Evolutionary conservation across 164 flowering plant genomes (phyloP), one percentile per base, ranked within the genome.

Genomic region (Liquidambar formosana): DNA sequence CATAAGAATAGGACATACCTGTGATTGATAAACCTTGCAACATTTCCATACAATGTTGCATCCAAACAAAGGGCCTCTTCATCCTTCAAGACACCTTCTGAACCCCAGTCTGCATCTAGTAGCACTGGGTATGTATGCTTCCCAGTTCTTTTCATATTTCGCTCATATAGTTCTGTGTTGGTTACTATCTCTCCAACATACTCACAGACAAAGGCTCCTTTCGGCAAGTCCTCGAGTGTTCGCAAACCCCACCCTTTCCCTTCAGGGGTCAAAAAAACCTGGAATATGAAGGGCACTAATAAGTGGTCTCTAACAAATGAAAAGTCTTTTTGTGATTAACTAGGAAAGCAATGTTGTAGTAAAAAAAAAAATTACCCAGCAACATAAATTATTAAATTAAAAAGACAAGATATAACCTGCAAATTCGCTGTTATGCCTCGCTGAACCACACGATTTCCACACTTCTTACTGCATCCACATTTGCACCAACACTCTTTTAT

Each of bases 171-270:
- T 73, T 95, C 99, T 0, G 61, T 67, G 67, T 57, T 79, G 53
- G 94, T 95, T 25, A 95, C 71, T 57, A 95, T 80, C 78, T 95
- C 99, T 46, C 99, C 99, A 74, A 88, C 92, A 84, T 85, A 95
- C 73, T 94, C 99, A 77, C 97, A 94, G 1, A 94, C 89, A 84
- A 94, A 94, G n/a, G 97, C 78, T 27, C 99, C 99, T 83, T 84
- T 87, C 18, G 97, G 96, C 52, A 94, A 78, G 64, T 85, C 91
- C 68, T 92, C 88, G 0, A 91, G 82, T 47, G 97, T 87, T 57
- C 96, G 80, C 16, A 94, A 77, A 11, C 99, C 99, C 99, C 99
- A 94, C 10, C 97, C 94, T 77, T 91, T 93, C 64, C 89, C 91
- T 70, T 88, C 87, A 43, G 87, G 71, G 45, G 94, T 83, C 69